Conservation (phyloP, 140 eudicot species). For the Cichorium intybus region DNA sequence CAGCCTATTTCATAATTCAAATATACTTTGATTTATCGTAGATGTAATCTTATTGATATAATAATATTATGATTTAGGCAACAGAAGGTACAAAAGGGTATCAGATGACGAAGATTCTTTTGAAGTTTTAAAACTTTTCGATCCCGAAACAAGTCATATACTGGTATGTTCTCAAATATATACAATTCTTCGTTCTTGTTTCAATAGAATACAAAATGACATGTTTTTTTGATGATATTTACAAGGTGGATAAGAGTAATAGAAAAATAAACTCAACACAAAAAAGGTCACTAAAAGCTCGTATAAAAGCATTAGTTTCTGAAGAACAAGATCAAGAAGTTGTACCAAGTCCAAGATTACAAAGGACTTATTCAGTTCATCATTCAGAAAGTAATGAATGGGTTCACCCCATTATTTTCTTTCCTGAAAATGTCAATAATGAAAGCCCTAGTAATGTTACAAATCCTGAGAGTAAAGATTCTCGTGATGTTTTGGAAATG, state of each 20-base stretch:
- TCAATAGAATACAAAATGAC: neutral
- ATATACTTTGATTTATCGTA: neutral
- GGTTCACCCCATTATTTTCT: conserved; percentile 44
- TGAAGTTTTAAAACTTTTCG: conserved; percentile 34
- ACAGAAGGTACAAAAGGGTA: conserved; percentile 28
- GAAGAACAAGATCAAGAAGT: conserved; percentile 32
- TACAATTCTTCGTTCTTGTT: neutral
- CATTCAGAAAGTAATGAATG: conserved; percentile 58
- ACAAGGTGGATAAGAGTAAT: conserved; percentile 42
- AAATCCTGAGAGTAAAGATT: conserved; percentile 18
- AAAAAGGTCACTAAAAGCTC: conserved; percentile 59
- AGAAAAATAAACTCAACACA: conserved; percentile 22
- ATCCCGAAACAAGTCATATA: conserved; percentile 35
- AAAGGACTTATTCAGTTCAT: conserved; percentile 58
- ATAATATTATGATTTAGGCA: conserved; percentile 28
- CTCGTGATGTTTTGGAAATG: conserved; percentile 49
- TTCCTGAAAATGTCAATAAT: conserved; percentile 21
- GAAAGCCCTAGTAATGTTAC: conserved; percentile 11
- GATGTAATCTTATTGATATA: neutral
- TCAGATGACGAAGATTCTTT: conserved; percentile 24
- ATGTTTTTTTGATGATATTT: conserved; percentile 1
- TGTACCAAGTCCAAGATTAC: conserved; percentile 35
- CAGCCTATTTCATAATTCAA: neutral
- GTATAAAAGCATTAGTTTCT: conserved; percentile 51
- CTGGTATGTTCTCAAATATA: conserved; percentile 29